Base-by-base conservation (phyloP, 768 basidiomycete species). In the Mycena leptocephala region DNA sequence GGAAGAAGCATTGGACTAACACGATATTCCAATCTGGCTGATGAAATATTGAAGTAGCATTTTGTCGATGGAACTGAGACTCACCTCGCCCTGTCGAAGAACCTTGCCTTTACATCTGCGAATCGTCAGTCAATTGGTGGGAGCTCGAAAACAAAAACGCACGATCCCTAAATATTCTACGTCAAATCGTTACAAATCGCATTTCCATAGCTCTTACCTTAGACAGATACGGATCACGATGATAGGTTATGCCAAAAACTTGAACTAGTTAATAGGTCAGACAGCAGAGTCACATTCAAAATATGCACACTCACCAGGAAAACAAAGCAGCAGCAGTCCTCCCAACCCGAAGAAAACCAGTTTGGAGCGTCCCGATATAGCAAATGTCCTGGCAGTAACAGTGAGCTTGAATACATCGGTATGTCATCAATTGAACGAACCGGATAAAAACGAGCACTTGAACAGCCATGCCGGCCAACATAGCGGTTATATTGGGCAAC, bases 11-110 rank as follows among this genome's bases (percentile, higher is more conserved):
- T 7, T n/a, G 26, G 43, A 41, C 13, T 39, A 13, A 62, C 59
- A 76, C 74, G 37, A 76, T 72, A 28, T 72, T 67, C 75, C 75
- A 76, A 64, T 76, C 64, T 18, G 75, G 75, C 75, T 75, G 24
- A 26, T 26, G 10, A 30, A 46, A 72, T 10, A 46, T 62, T 37
- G 26, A 56, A 30, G 22, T 7, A 24, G 5, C 28, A n/a, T 51
- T 53, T 3, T n/a, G 63, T 51, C 26, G n/a, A 55, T 39, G 3
- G n/a, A 65, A 24, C 30, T 5, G 2, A 24, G 51, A 53, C 67
- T 24, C 33, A 75, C 74, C 67, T 76, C 75, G 37, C 64, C 70
- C 9, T 46, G 5, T 1, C 14, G 70, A 20, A 72, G 46, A 0
- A 72, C 75, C n/a, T 53, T 32, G 11, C 75, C 75, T 26, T 71